Conservation (phyloP, 2,329 filamentous ascomycete species). For the Mycogone perniciosa region DNA sequence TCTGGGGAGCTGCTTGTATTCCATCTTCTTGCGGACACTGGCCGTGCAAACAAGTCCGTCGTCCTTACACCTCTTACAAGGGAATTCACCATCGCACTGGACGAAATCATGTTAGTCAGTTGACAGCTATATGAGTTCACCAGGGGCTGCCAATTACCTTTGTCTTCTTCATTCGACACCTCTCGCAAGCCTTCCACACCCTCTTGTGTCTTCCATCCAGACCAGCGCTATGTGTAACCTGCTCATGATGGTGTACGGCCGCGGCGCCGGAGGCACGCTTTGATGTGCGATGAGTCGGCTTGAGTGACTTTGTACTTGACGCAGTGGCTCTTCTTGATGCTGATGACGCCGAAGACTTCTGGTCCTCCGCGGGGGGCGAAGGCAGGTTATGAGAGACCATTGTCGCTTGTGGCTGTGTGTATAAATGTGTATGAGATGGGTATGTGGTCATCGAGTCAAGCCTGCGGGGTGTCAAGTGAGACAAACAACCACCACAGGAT, state of each 20-base stretch:
- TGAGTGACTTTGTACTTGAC: slow-evolving; percentile 40
- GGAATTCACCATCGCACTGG: slow-evolving; percentile 59
- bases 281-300: slow-evolving; percentile 44
- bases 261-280: slow-evolving; percentile 41
- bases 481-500: too few species aligned
- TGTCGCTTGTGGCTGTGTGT: slow-evolving; percentile 16
- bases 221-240: slow-evolving; percentile 26
- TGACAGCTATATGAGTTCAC: neutral
- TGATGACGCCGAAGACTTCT: slow-evolving; percentile 27
- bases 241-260: slow-evolving; percentile 32
- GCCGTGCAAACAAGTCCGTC: slow-evolving; percentile 59
- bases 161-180: slow-evolving; percentile 64
- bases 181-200: slow-evolving; percentile 61
- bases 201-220: slow-evolving; percentile 56
- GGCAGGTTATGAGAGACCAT: slow-evolving; percentile 46
- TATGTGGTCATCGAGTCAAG: neutral
- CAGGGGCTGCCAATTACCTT: slow-evolving; percentile 41
- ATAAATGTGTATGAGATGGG: neutral
- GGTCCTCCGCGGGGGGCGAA: slow-evolving; percentile 47
- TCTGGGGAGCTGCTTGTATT: slow-evolving; percentile 59
- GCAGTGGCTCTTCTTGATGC: slow-evolving; percentile 33
- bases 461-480: too few species aligned
- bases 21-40: slow-evolving; percentile 59
- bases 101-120: slow-evolving; percentile 9
- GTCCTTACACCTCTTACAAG: slow-evolving; percentile 61